Base-by-base conservation (phyloP, 768 basidiomycete genomes). In the Lactifluus piperatus region DNA sequence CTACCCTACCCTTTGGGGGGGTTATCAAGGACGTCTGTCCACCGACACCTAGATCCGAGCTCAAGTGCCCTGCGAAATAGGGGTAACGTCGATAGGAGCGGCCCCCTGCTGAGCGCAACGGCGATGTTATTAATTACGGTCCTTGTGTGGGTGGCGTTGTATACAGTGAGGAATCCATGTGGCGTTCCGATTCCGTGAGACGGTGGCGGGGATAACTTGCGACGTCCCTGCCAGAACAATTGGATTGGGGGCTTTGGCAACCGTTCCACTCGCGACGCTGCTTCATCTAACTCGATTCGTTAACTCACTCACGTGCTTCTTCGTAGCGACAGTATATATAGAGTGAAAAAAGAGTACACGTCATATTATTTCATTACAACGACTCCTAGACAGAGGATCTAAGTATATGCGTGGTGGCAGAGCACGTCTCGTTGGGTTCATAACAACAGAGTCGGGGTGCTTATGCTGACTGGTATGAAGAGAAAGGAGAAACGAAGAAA, bases 361-460 rank as follows among this genome's bases (percentile, higher is more conserved):
- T 41, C 41, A 26, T 27, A 26, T 57, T 41, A 27, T 51, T 32
- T 57, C 56, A 57, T 57, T 57, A 51, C 41, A 51, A 57, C 56
- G 43, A 57, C 41, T 51, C 41, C 39, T 50, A 51, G 49, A 57
- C 56, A 57, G 56, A 44, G 48, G 39, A 51, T 57, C 48, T 45
- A 57, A 51, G 50, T 57, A 51, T 24, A 30, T 51, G 50, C 56
- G 56, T 57, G 49, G 16, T 36, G 41, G 41, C 49, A 51, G 51
- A 51, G 32, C 43, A 36, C 49, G 26, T 26, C 56, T 44, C 56
- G 41, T 57, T 11, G 39, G 18, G 43, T 57, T 56, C 56, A 56
- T 56, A 50, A 32, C 48, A 56, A 41, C 41, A 49, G 9, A 49
- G 22, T 51, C 30, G 56, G 27, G 32, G 43, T 36, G 10, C 9